A percentile compares a stretch with the other conserved stretches of the same genome.
phyloP scores from a whole-genome alignment of 139 green algal genomes.

The Desmodesmus armatus region DNA sequence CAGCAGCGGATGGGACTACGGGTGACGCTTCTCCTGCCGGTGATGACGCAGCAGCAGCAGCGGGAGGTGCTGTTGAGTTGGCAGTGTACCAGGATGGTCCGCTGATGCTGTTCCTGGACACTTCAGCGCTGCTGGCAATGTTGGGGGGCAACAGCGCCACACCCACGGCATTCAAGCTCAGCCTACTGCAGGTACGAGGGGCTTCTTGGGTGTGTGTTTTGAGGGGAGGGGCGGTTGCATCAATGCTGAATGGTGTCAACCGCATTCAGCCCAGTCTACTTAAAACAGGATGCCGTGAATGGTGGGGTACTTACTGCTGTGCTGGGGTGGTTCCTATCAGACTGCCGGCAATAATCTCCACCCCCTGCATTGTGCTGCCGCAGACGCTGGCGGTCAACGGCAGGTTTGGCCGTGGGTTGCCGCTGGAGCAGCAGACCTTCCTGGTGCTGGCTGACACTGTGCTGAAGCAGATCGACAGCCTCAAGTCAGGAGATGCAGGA shows the following conservation, averaged over 20 bases:
- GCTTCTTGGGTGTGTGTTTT: no score
- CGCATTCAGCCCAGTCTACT: no score
- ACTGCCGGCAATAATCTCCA: no score
- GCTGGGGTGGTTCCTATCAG: no score
- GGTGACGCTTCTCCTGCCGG: slow-evolving; percentile 2
- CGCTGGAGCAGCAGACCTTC: slow-evolving; percentile 71
- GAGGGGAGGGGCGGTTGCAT: neutral
- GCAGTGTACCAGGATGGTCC: slow-evolving; percentile 54
- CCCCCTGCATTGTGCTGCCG: no score
- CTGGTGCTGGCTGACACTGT: slow-evolving; percentile 76
- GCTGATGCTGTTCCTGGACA: slow-evolving; percentile 84
- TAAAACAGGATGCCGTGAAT: no score
- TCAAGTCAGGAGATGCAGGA: slow-evolving; percentile 66
- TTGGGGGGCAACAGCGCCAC: slow-evolving; percentile 54
- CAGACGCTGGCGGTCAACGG: slow-evolving; percentile 55
- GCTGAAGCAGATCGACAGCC: slow-evolving; percentile 82
- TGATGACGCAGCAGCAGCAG: slow-evolving; percentile 13
- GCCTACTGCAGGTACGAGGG: no score
- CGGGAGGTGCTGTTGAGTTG: neutral
- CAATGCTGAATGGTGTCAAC: neutral
- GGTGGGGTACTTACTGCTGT: no score
- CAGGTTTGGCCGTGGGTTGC: neutral
- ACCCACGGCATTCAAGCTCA: slow-evolving; percentile 42
- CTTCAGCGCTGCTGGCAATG: slow-evolving; percentile 78
- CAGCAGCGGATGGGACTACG: neutral